Evolutionary conservation across 2,329 filamentous ascomycete species (phyloP), one percentile per base, ranked within the genome.

Genomic region (Pseudocercospora fijiensis): DNA sequence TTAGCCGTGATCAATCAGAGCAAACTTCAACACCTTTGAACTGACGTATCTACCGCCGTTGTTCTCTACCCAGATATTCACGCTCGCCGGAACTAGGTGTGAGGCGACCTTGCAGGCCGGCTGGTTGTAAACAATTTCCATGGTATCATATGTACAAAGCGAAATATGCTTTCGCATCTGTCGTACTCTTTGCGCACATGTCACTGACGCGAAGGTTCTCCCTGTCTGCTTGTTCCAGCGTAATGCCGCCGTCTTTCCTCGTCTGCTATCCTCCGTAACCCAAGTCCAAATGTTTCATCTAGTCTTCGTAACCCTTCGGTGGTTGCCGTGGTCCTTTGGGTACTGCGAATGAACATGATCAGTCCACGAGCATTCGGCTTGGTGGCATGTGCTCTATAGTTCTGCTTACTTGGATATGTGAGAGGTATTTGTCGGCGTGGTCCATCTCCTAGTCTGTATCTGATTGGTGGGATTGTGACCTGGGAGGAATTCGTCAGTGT

Each of bases 341-440:
- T 70, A 82, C 80, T 82, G 66, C 55, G 8, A 16, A 18, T 8
- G 49, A 28, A 3, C 2, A 45, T 13, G 33, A 57, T 65, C 24
- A 63, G 57, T 24, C 58, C 26, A 51, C 16, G 2, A 27, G 30
- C 49, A 18, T 51, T 37, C 43, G 41, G 28, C 18, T 41, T 5
- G 55, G 18, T 28, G 18, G 20, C 30, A n/a, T 27, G 13, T 5
- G 18, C 33, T 33, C 33, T 5, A n/a, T n/a, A 27, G 51, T n/a
- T 37, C 33, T n/a, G 85, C 91, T 77, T 86, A 98, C 94, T 86
- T 65, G 95, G 95, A 83, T 98, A 99, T 76, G 92, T 96, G 78
- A 93, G 81, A 30, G 95, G 95, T 69, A 98, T 88, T 62, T 83
- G 85, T 68, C 86, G 81, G 67, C 89, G 85, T 72, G 88, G 85